Evolutionary conservation across 2,329 filamentous ascomycete genomes (phyloP).

Genomic region (Chaetomium globosum): DNA sequence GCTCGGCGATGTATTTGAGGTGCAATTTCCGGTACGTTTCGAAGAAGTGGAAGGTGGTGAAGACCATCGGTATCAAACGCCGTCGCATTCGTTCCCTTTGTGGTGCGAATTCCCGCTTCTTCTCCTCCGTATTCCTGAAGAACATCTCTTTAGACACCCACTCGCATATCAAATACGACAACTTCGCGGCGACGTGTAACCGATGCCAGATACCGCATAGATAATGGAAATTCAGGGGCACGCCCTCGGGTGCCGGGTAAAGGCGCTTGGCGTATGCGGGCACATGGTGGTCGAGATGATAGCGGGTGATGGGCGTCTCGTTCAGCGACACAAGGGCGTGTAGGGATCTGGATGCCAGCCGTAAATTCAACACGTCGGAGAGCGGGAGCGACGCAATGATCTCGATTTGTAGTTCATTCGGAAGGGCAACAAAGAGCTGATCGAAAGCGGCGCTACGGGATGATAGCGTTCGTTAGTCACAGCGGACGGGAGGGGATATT

Average conservation of each 20-base stretch:
- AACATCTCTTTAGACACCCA: conserved; percentile 69
- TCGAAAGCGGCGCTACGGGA: conserved; percentile 52
- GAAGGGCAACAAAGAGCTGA: conserved; percentile 60
- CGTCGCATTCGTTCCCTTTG: conserved; percentile 67
- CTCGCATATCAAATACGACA: conserved; percentile 63
- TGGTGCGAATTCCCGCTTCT: conserved; percentile 60
- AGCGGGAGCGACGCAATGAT: conserved; percentile 63
- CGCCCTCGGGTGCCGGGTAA: conserved; percentile 56
- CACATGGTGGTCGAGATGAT: conserved; percentile 62
- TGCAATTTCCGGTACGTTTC: conserved; percentile 65
- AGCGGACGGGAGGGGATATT: too few species aligned
- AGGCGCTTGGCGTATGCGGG: conserved; percentile 63
- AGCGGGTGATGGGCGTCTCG: conserved; percentile 62
- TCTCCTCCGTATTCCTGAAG: conserved; percentile 57
- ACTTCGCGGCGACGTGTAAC: conserved; percentile 64
- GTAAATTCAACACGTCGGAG: conserved; percentile 62
- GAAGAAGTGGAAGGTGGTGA: conserved; percentile 69
- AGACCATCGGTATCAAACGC: conserved; percentile 64
- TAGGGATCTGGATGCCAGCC: conserved; percentile 61
- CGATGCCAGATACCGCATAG: conserved; percentile 68
- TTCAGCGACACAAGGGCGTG: conserved; percentile 62
- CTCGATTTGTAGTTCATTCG: conserved; percentile 65
- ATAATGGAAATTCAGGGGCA: conserved; percentile 60
- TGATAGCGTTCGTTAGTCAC: conserved; percentile 17
- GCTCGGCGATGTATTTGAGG: conserved; percentile 57